These are phyloP conservation scores for Singerocomus rubriflavus DNA, from an alignment of 1,284 basidiomycete genomes.

Conservation along the genomic window DNA sequence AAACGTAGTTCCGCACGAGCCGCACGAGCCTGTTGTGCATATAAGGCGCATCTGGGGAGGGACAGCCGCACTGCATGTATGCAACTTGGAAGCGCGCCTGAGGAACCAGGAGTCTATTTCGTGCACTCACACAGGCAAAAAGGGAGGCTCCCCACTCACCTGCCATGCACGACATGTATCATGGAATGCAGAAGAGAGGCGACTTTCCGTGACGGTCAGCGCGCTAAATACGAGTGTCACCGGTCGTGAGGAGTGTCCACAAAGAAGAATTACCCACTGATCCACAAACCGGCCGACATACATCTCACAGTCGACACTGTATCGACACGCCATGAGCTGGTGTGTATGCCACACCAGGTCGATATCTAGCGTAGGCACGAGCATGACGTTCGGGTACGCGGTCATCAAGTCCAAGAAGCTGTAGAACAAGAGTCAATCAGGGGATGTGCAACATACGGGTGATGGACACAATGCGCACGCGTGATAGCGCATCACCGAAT, in stretches of 20 bases:
- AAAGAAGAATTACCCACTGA: slow-evolving; percentile 30
- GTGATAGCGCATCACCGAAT: slow-evolving; percentile 41
- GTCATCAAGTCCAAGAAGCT: slow-evolving; percentile 30
- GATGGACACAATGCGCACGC: slow-evolving; percentile 23
- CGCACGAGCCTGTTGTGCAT: slow-evolving; percentile 29
- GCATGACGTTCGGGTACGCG: slow-evolving; percentile 12
- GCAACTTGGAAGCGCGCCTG: slow-evolving; percentile 39
- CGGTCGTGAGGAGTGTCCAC: no score
- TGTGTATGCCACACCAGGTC: slow-evolving; percentile 51
- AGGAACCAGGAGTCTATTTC: neutral
- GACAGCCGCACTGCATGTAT: slow-evolving; percentile 49
- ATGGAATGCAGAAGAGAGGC: slow-evolving; percentile 36
- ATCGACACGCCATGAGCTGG: slow-evolving; percentile 37
- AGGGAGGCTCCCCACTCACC: slow-evolving; percentile 9
- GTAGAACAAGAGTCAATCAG: neutral
- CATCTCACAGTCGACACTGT: slow-evolving; percentile 33
- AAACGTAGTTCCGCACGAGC: slow-evolving; percentile 22
- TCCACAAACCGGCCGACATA: slow-evolving; percentile 33
- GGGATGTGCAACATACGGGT: neutral
- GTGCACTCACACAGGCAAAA: neutral
- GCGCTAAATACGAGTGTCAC: slow-evolving; percentile 24
- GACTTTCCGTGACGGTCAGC: slow-evolving; percentile 33
- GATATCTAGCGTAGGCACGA: slow-evolving; percentile 39
- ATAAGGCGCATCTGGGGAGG: slow-evolving; percentile 34
- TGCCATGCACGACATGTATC: slow-evolving; percentile 35